Evolutionary conservation across 495 filamentous ascomycete genomes (phyloP).

Genomic region (Penicillium coffeae): DNA sequence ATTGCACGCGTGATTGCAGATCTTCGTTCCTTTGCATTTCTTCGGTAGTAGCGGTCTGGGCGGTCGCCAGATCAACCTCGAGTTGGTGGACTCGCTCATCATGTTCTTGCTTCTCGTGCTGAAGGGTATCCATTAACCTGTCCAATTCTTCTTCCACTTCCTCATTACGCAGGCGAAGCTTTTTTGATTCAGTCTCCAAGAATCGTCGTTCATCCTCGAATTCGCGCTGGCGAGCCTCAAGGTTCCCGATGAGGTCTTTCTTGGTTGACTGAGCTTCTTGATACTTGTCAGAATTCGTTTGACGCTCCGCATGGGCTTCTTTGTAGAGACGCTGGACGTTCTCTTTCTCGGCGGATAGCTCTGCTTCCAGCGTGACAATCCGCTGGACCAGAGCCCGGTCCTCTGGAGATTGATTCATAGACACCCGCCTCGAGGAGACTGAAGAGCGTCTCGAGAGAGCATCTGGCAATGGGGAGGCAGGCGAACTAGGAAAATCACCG

Average conservation of each 20-base stretch:
- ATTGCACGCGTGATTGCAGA: constrained; percentile 23
- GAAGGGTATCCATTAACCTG: constrained; percentile 72
- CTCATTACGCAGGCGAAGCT: constrained; percentile 70
- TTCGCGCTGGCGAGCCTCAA: constrained; percentile 85
- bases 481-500: constrained; percentile 43
- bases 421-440: constrained; percentile 61
- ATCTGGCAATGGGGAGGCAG: constrained; percentile 53
- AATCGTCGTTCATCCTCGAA: constrained; percentile 79
- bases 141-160: constrained; percentile 89
- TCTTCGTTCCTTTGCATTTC: constrained; percentile 54
- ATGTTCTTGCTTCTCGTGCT: constrained; percentile 66
- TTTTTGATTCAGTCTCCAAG: constrained; percentile 72
- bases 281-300: constrained; percentile 63
- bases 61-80: constrained; percentile 63
- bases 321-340: constrained; percentile 51
- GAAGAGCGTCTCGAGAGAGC: constrained; percentile 58
- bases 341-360: constrained; percentile 66
- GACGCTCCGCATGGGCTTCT: constrained; percentile 61
- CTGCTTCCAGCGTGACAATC: constrained; percentile 75
- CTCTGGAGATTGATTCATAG: constrained; percentile 61
- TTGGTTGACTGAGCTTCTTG: constrained; percentile 89
- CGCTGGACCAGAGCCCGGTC: constrained; percentile 64
- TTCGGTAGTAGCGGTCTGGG: constrained; percentile 53
- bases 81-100: constrained; percentile 68
- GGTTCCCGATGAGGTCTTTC: constrained; percentile 88